Conservation (phyloP, 2,329 filamentous ascomycete species). For the Elsinoe necatrix region DNA sequence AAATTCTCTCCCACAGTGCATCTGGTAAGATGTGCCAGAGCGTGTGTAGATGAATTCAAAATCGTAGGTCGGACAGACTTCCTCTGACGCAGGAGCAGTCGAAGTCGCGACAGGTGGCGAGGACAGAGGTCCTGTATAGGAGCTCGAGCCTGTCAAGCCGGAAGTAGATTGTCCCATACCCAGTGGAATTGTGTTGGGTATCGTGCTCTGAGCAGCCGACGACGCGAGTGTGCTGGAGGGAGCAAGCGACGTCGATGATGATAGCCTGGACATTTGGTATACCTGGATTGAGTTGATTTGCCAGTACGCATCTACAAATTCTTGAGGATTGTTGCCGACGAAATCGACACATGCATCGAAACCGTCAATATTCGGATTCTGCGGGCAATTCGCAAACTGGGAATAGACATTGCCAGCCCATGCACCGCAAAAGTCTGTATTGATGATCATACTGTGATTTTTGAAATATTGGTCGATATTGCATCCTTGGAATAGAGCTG, state of each 20-base stretch:
- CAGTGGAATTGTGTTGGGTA: conserved; percentile 20
- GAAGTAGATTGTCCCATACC: conserved; percentile 25
- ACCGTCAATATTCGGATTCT: conserved; percentile 19
- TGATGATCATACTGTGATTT: conserved; percentile 33
- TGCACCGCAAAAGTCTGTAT: conserved; percentile 35
- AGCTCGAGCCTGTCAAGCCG: conserved; percentile 16
- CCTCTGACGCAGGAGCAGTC: conserved; percentile 7
- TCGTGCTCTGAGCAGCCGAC: conserved; percentile 13
- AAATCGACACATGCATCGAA: conserved; percentile 27
- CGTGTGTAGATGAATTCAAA: neutral
- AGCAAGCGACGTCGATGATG: conserved; percentile 9
- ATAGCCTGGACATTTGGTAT: conserved; percentile 28
- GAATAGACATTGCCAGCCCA: conserved; percentile 30
- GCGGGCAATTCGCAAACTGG: conserved; percentile 25
- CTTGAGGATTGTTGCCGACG: conserved; percentile 27
- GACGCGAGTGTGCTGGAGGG: conserved; percentile 10
- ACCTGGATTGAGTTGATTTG: conserved; percentile 34
- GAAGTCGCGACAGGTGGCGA: conserved; percentile 18
- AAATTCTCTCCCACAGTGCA: neutral
- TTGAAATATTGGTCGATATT: conserved; percentile 31
- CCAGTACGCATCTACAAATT: conserved; percentile 33
- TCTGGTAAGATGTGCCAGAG: neutral
- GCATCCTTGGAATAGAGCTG: conserved; percentile 53
- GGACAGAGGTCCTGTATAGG: conserved; percentile 26
- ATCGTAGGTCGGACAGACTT: neutral